Evolutionary conservation across 2,329 filamentous ascomycete genomes (phyloP).

Genomic region (Sarocladium brachiariae): DNA sequence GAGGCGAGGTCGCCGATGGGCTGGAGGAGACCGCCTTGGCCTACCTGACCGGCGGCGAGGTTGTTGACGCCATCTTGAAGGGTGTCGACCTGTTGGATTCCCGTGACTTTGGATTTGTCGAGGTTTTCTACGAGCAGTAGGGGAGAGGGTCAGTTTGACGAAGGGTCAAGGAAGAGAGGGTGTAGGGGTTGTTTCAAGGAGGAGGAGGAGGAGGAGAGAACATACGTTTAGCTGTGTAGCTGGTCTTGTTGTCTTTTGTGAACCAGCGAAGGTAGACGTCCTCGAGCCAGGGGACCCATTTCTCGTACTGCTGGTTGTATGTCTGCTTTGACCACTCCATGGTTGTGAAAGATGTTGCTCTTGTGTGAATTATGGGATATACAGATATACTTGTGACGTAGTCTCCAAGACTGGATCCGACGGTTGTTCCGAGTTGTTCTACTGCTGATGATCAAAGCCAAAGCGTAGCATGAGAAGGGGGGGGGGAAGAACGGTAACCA

Average conservation of each 20-base stretch:
- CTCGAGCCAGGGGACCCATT: constrained; percentile 71
- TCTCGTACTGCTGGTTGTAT: constrained; percentile 67
- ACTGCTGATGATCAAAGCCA: no score
- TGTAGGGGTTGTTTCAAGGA: neutral
- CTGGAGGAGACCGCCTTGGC: constrained; percentile 59
- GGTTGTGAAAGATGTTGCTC: constrained; percentile 1
- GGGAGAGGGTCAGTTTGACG: neutral
- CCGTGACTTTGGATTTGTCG: constrained; percentile 63
- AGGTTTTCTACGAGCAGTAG: constrained; percentile 46
- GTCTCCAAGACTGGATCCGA: no score
- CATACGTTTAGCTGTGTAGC: constrained; percentile 61
- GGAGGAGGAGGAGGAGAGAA: constrained; percentile 9
- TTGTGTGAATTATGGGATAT: neutral
- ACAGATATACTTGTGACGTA: no score
- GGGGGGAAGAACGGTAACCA: no score
- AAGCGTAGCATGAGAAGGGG: no score
- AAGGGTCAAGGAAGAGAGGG: no score
- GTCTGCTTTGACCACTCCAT: constrained; percentile 54
- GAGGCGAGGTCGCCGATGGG: constrained; percentile 56
- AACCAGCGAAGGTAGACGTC: constrained; percentile 67
- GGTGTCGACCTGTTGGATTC: constrained; percentile 58
- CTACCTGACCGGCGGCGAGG: constrained; percentile 56
- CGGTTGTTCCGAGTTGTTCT: no score
- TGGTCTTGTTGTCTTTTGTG: constrained; percentile 70
- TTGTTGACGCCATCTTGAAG: constrained; percentile 62